These are phyloP conservation scores for Flagelloscypha sp. DNA, from an alignment of 768 basidiomycete species.

Conservation along the genomic window DNA sequence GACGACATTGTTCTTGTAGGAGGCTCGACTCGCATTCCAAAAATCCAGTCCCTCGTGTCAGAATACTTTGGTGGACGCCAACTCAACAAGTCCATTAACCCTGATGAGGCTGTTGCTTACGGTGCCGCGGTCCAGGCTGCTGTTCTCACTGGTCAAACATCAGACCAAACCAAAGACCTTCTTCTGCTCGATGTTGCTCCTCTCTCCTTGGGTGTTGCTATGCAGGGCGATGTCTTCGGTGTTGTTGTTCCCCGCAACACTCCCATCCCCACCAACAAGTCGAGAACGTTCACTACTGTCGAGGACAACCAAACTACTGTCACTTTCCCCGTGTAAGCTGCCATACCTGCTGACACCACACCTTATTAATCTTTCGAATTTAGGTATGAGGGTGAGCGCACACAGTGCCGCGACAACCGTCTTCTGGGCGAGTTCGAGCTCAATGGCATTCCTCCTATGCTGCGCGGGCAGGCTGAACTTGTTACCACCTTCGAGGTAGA, in stretches of 20 bases:
- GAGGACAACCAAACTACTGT: conserved; percentile 99
- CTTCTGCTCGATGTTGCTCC: conserved; percentile 98
- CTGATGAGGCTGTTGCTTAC: conserved; percentile 99
- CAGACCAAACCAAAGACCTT: conserved; percentile 97
- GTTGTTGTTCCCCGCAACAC: conserved; percentile 99
- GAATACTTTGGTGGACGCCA: conserved; percentile 98
- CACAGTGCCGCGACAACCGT: conserved; percentile 98
- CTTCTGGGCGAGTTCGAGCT: conserved; percentile 99
- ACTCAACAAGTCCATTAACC: conserved; percentile 99
- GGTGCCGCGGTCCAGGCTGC: conserved; percentile 99
- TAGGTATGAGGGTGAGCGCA: conserved; percentile 98
- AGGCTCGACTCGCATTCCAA: conserved; percentile 99
- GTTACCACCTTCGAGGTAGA: conserved; percentile 99
- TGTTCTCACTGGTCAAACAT: conserved; percentile 96
- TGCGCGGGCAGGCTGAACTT: conserved; percentile 97
- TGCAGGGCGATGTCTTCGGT: conserved; percentile 99
- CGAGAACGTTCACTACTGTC: conserved; percentile 96
- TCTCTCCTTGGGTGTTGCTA: conserved; percentile 97
- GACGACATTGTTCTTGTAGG: conserved; percentile 99
- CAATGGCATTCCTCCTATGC: conserved; percentile 98
- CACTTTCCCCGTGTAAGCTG: conserved; percentile 92
- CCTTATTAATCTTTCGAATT: conserved; percentile 6
- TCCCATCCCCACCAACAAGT: conserved; percentile 99
- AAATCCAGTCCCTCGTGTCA: conserved; percentile 95
- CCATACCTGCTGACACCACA: neutral